Evolutionary conservation across 306 rosid species (phyloP).

Genomic region (Glycine latifolia): DNA sequence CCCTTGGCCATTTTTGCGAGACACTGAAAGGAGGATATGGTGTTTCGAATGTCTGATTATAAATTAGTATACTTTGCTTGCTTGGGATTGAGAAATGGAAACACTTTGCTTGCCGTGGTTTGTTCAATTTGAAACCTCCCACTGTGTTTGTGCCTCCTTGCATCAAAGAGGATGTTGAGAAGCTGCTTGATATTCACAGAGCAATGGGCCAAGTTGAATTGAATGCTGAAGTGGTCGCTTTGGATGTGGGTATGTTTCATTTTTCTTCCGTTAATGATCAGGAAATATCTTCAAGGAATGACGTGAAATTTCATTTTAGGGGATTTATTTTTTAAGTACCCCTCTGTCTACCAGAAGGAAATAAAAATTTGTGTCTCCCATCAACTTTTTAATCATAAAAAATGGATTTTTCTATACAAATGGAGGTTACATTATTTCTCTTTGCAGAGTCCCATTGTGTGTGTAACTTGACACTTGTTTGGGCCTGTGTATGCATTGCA

Average conservation of each 20-base stretch:
- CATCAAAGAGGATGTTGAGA: too few relatives aligned
- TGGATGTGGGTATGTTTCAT: conserved; percentile 82
- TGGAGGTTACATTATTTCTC: too few relatives aligned
- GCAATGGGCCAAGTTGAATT: conserved; percentile 86
- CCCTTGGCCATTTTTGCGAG: conserved; percentile 2
- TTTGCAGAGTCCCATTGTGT: too few relatives aligned
- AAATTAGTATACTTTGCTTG: conserved; percentile 2
- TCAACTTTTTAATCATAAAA: too few relatives aligned
- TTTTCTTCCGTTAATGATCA: conserved; percentile 29
- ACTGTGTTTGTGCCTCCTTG: too few relatives aligned
- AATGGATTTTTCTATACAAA: too few relatives aligned
- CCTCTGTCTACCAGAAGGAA: too few relatives aligned
- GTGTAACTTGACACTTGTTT: too few relatives aligned
- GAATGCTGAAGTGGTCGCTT: conserved; percentile 79
- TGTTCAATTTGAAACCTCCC: too few relatives aligned
- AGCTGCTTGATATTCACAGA: conserved; percentile 80
- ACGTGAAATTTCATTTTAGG: conserved; percentile 65
- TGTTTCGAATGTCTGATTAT: conserved; percentile 44
- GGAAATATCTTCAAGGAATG: conserved; percentile 35
- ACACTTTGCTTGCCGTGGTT: conserved; percentile 25
- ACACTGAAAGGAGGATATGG: not conserved
- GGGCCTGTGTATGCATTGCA: too few relatives aligned
- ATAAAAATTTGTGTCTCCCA: too few relatives aligned
- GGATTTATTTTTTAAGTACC: conserved; percentile 44
- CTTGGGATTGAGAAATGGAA: conserved; percentile 35